Conservation (phyloP, 1,284 basidiomycete genomes). For the Trametes versicolor region DNA sequence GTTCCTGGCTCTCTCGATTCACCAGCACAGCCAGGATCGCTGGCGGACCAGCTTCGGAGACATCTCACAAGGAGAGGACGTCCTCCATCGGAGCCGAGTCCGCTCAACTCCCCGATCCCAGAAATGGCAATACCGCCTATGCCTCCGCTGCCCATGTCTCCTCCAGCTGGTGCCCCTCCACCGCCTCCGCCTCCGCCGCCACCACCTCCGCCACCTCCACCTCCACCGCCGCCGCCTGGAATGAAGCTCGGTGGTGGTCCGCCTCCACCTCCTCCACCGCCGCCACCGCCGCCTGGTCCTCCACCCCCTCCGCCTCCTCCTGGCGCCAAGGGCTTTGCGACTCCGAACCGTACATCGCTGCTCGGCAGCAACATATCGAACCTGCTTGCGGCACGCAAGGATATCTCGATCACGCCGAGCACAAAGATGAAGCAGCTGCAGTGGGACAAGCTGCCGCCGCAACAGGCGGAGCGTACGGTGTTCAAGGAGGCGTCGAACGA, state of each 20-base stretch:
- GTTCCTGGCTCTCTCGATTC: slow-evolving; percentile 29
- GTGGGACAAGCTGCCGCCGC: slow-evolving; percentile 96
- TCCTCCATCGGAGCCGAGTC: slow-evolving; percentile 46
- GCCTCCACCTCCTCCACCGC: slow-evolving; percentile 45
- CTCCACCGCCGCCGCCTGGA: slow-evolving; percentile 44
- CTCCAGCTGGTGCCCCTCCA: slow-evolving; percentile 48
- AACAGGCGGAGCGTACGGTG: slow-evolving; percentile 84
- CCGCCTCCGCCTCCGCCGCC: slow-evolving; percentile 50
- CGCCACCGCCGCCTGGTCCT: slow-evolving; percentile 47
- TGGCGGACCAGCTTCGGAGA: slow-evolving; percentile 69
- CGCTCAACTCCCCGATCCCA: slow-evolving; percentile 42
- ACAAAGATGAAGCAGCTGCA: slow-evolving; percentile 98
- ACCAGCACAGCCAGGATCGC: slow-evolving; percentile 53
- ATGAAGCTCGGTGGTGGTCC: slow-evolving; percentile 32
- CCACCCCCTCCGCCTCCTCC: slow-evolving; percentile 52
- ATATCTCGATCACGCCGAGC: slow-evolving; percentile 85
- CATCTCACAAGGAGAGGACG: slow-evolving; percentile 59
- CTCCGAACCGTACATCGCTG: slow-evolving; percentile 64
- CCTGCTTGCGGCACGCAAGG: slow-evolving; percentile 78
- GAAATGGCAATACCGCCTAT: slow-evolving; percentile 45
- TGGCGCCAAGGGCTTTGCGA: slow-evolving; percentile 35
- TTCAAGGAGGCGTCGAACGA: slow-evolving; percentile 85
- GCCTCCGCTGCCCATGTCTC: slow-evolving; percentile 33
- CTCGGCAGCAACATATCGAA: slow-evolving; percentile 66
- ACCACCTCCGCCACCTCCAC: slow-evolving; percentile 49